Base-by-base conservation (phyloP, 73 alveolate genomes). In the Paramecium caudatum region DNA sequence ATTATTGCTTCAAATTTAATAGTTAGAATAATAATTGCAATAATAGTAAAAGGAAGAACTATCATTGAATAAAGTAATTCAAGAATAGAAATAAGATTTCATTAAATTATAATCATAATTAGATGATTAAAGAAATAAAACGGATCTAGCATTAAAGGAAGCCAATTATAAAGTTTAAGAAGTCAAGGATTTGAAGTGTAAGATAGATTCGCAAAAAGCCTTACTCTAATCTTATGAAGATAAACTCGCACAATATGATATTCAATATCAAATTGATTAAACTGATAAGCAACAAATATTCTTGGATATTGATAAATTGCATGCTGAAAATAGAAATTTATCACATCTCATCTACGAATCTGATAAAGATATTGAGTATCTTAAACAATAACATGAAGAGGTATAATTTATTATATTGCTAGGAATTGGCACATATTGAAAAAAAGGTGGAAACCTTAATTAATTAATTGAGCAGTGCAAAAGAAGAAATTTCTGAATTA, bases 201-300 rank as follows among this genome's bases (percentile, higher is more conserved):
- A 74, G 12, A 34, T 74, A 3, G 62, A 74, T 36, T 27, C 43
- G 17, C 12, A 37, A 16, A 41, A 74, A 21, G 19, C 43, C 0
- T 0, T 37, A 39, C 69, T 74, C 3, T 19, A 74, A 74, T 2
- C 39, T n/a, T 74, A 27, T 19, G 62, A 74, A 17, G 88, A 74
- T 37, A 41, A 74, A 74, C 21, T 74, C 17, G 62, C 69, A 13
- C 10, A 74, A 74, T 74, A 74, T 74, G 88, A 74, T 74, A 45
- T 74, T 25, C 43, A 74, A 45, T 74, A 74, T 74, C 32, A 74
- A 19, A 16, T 74, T 13, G 88, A 74, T 74, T 45, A 74, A 41
- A 39, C n/a, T 12, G 88, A 74, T 21, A 74, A 74, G 43, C 43
- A 74, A 74, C 5, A 74, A 27, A 21, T 74, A 45, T 74, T 41